Percentiles rank a stretch among this genome's conserved stretches.
These are phyloP conservation scores for Penicillium sp. DNA, from an alignment of 2,329 filamentous ascomycete species.

Conservation along the genomic window DNA sequence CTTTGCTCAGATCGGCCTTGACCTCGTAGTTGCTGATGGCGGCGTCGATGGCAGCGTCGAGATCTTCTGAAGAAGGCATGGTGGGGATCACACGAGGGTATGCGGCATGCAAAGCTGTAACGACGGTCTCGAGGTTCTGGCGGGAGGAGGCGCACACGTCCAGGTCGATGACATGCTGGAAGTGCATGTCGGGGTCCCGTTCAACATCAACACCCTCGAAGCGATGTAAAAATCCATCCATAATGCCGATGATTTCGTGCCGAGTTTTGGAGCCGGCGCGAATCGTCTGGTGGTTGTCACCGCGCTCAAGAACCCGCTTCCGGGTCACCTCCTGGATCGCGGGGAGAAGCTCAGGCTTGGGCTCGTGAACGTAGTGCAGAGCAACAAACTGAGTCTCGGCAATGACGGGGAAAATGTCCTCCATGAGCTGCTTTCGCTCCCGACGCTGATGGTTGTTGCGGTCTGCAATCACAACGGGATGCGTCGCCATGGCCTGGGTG, in stretches of 20 bases:
- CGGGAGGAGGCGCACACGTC: conserved; percentile 79
- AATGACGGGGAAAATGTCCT: conserved; percentile 70
- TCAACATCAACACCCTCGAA: conserved; percentile 78
- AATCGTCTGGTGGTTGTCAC: conserved; percentile 98
- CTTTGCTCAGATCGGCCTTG: conserved; percentile 71
- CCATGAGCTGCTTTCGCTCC: conserved; percentile 86
- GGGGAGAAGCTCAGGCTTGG: conserved; percentile 65
- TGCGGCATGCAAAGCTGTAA: conserved; percentile 72
- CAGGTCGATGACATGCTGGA: conserved; percentile 84
- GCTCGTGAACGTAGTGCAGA: conserved; percentile 84
- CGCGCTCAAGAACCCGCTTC: conserved; percentile 78
- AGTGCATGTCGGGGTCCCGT: conserved; percentile 75
- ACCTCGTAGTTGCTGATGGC: conserved; percentile 81
- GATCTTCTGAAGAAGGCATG: conserved; percentile 72
- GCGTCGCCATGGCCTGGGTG: conserved; percentile 66
- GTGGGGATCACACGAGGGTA: conserved; percentile 75
- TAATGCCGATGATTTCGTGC: conserved; percentile 81
- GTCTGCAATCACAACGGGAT: conserved; percentile 83
- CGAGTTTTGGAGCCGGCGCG: conserved; percentile 76
- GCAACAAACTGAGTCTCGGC: conserved; percentile 76
- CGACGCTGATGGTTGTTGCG: conserved; percentile 91
- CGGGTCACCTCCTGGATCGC: conserved; percentile 76
- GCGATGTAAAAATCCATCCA: conserved; percentile 89
- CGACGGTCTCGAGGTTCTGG: conserved; percentile 80
- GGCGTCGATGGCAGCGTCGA: conserved; percentile 78